phyloP scores from a whole-genome alignment of 495 filamentous ascomycete species.

The Viridothelium virens region DNA sequence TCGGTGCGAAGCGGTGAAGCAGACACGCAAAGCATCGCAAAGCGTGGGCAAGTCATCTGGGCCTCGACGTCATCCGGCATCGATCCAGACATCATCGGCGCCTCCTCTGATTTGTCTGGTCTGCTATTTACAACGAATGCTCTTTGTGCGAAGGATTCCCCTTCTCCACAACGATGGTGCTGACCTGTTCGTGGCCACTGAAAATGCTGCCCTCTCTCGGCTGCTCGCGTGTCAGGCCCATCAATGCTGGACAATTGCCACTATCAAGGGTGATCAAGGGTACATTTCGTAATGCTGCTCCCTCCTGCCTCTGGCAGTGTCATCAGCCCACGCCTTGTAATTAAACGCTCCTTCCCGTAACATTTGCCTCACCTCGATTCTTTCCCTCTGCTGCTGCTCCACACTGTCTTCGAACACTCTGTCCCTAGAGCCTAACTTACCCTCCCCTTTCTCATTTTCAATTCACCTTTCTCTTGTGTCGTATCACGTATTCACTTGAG shows the following conservation, averaged over 20 bases:
- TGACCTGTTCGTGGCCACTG: neutral
- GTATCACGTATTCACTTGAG: neutral
- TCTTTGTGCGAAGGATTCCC: neutral
- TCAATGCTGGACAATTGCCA: neutral
- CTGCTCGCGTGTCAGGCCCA: neutral
- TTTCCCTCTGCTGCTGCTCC: neutral
- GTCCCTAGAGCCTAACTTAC: neutral
- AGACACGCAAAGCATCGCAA: too few relatives aligned
- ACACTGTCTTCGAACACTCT: neutral
- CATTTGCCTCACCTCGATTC: neutral
- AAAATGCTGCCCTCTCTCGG: neutral
- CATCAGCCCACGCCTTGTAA: too few relatives aligned
- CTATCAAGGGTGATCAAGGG: neutral
- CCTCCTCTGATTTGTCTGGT: neutral
- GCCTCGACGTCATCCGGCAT: conserved; percentile 8
- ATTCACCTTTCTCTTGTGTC: neutral
- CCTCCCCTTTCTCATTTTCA: neutral
- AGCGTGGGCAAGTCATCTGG: neutral
- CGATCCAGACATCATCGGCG: neutral
- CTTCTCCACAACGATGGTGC: neutral
- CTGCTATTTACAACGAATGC: too few relatives aligned
- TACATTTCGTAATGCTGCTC: neutral
- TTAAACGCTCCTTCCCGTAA: too few relatives aligned
- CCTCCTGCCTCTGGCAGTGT: neutral
- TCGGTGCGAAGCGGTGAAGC: neutral